These are phyloP conservation scores for Malassezia vespertilionis DNA, from an alignment of 1,284 basidiomycete genomes.

Conservation along the genomic window DNA sequence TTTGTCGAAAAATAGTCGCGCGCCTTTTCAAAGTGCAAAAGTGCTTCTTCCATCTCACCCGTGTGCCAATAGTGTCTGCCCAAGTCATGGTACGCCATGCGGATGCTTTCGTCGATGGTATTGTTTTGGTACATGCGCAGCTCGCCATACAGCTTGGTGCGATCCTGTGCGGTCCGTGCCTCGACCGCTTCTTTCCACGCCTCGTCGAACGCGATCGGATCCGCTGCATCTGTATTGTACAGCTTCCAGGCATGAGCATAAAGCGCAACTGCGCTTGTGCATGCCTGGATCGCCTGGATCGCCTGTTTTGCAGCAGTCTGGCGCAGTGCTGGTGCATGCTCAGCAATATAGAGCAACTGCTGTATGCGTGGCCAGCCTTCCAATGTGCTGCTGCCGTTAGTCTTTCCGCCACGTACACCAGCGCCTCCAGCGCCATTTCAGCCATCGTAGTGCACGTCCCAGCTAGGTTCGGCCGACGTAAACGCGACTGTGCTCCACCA, in stretches of 20 bases:
- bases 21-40: slow-evolving; percentile 70
- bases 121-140: slow-evolving; percentile 79
- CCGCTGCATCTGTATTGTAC: slow-evolving; percentile 6
- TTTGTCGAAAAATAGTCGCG: slow-evolving; percentile 74
- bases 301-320: neutral
- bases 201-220: slow-evolving; percentile 32
- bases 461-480: slow-evolving; percentile 1
- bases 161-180: slow-evolving; percentile 57
- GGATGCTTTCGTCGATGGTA: slow-evolving; percentile 85
- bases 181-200: slow-evolving; percentile 60
- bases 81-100: slow-evolving; percentile 75
- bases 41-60: slow-evolving; percentile 60
- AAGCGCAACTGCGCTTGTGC: slow-evolving; percentile 9
- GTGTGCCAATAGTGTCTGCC: slow-evolving; percentile 61
- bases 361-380: slow-evolving; percentile 10
- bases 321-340: neutral
- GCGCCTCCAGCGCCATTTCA: too few relatives aligned
- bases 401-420: too few relatives aligned
- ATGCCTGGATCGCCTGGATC: neutral
- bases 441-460: neutral
- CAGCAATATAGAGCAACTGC: slow-evolving; percentile 5
- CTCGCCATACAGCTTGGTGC: slow-evolving; percentile 68
- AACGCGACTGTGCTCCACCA: neutral
- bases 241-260: slow-evolving; percentile 13
- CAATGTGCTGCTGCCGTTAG: neutral